These are phyloP conservation scores for Ogataea wickerhamii DNA, from an alignment of 805 yeast species.

Conservation along the genomic window DNA sequence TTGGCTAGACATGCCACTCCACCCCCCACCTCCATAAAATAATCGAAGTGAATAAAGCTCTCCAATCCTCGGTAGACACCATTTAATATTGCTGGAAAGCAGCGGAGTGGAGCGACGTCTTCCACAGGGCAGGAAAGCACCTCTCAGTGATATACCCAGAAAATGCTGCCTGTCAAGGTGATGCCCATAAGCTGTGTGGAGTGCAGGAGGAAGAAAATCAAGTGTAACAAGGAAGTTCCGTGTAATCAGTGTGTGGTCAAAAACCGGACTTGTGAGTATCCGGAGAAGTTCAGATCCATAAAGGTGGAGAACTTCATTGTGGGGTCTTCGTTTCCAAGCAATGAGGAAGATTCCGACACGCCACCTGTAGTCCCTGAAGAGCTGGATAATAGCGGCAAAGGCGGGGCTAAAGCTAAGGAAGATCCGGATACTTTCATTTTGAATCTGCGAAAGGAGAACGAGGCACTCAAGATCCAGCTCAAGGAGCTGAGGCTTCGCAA, in stretches of 20 bases:
- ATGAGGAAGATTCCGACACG: neutral
- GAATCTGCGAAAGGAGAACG: constrained; percentile 27
- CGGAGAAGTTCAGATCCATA: constrained; percentile 45
- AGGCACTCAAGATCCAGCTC: constrained; percentile 25
- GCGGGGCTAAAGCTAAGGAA: neutral
- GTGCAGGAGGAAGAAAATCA: constrained; percentile 35
- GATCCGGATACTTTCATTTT: constrained; percentile 13
- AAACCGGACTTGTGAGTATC: constrained; percentile 40
- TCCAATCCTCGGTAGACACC: no score
- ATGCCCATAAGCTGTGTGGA: constrained; percentile 34
- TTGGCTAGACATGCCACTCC: no score
- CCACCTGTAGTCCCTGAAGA: neutral
- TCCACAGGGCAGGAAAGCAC: no score
- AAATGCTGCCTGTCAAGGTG: constrained; percentile 17
- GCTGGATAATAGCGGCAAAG: neutral
- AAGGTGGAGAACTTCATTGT: constrained; percentile 26
- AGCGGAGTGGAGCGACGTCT: no score
- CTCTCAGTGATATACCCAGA: no score
- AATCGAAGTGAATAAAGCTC: no score
- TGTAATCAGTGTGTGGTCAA: constrained; percentile 44
- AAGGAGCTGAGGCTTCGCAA: constrained; percentile 24
- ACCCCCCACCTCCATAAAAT: no score
- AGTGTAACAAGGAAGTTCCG: constrained; percentile 37
- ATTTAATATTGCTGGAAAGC: no score
- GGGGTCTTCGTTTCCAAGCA: constrained; percentile 3